Conservation (phyloP, 192 early-diverging fungal genomes). For the Backusella liffmaniae region DNA sequence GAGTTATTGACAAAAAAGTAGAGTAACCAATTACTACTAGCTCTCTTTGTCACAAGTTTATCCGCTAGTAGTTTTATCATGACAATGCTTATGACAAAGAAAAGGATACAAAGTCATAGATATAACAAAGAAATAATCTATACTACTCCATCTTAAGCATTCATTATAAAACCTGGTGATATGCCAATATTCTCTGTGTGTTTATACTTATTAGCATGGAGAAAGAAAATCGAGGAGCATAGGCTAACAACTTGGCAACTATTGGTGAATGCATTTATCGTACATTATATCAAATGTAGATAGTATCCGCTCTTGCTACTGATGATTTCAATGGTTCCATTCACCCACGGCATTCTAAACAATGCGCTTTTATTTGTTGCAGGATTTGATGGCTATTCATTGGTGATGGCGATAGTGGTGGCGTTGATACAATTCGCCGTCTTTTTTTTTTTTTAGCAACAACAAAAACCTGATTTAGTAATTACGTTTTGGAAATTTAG, state of each 20-base stretch:
- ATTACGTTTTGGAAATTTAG: background rate
- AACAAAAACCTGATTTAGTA: background rate
- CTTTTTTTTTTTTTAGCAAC: background rate
- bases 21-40: constrained; percentile 5
- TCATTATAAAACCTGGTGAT: background rate
- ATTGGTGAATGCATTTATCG: background rate
- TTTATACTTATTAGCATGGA: background rate
- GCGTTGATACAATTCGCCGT: background rate
- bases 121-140: background rate
- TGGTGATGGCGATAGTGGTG: background rate
- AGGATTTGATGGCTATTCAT: background rate
- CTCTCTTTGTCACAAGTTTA: background rate
- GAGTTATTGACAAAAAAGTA: background rate
- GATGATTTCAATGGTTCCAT: background rate
- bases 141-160: background rate
- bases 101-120: background rate
- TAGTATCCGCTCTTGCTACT: background rate
- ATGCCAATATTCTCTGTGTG: background rate
- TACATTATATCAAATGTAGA: background rate
- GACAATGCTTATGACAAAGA: background rate
- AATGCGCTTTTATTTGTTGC: background rate
- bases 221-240: background rate
- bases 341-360: background rate
- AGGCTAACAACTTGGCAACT: background rate
- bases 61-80: background rate